These are phyloP conservation scores for Penicillium sp. DNA, from an alignment of 2,329 filamentous ascomycete genomes.

Conservation along the genomic window DNA sequence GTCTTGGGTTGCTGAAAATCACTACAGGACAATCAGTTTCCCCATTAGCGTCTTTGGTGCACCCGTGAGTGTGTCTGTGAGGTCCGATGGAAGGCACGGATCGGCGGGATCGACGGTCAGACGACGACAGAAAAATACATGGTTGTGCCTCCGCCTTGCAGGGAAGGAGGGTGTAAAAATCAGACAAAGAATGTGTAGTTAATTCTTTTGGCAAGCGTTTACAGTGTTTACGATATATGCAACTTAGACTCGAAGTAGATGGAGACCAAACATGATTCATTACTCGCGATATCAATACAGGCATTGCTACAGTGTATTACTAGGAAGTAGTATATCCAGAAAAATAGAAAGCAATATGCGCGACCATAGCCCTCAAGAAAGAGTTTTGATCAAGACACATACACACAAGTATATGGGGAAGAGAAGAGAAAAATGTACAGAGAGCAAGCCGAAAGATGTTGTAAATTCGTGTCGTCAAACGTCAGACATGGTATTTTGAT, in stretches of 20 bases:
- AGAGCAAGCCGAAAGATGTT: not conserved
- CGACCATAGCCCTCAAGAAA: not conserved
- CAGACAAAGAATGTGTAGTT: too few species aligned
- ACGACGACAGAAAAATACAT: not conserved
- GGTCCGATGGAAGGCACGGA: not conserved
- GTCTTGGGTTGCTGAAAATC: too few species aligned
- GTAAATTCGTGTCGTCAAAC: not conserved
- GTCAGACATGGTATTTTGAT: slow-evolving; percentile 5
- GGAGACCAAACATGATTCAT: slow-evolving; percentile 1
- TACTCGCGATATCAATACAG: slow-evolving; percentile 15
- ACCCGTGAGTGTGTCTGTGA: too few species aligned
- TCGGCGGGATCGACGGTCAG: not conserved
- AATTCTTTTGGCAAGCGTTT: not conserved
- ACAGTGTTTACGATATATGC: not conserved
- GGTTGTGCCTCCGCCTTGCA: too few species aligned
- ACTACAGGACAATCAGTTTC: too few species aligned
- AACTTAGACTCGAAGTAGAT: not conserved
- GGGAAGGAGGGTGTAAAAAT: not conserved
- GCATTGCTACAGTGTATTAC: slow-evolving; percentile 13
- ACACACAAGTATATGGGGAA: too few species aligned
- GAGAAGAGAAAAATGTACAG: not conserved
- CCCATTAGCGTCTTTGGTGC: too few species aligned
- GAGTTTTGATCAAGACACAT: not conserved
- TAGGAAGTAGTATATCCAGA: slow-evolving; percentile 5
- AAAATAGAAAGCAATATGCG: not conserved